phyloP scores from a whole-genome alignment of 192 early-diverging fungal species.

The Coemansia sp. region DNA sequence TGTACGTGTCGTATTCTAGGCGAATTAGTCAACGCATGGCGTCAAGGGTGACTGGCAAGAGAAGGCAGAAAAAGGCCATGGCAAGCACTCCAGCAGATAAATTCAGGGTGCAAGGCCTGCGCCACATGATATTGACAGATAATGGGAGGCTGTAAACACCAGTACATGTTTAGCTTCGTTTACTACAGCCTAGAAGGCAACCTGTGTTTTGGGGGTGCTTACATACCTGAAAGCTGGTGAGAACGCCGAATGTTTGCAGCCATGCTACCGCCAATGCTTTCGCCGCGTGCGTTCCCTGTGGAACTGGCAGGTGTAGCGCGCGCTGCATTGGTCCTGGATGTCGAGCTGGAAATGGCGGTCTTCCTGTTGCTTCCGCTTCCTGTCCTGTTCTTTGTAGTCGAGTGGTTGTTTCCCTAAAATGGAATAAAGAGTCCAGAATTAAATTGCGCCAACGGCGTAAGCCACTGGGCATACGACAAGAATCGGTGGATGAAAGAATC shows the following conservation, averaged over 20 bases:
- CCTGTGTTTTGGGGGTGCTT: not conserved
- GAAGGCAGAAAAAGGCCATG: not conserved
- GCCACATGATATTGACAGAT: slow-evolving; percentile 11
- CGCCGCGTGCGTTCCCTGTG: slow-evolving; percentile 19
- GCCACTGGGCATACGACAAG: slow-evolving; percentile 2
- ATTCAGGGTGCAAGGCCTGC: slow-evolving; percentile 5
- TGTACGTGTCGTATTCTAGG: not conserved
- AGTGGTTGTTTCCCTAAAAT: slow-evolving; percentile 45
- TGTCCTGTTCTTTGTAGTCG: slow-evolving; percentile 22
- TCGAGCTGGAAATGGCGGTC: slow-evolving; percentile 2
- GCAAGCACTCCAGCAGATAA: not conserved
- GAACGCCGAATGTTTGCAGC: slow-evolving; percentile 25
- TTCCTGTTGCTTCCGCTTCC: slow-evolving; percentile 19
- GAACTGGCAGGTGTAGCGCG: slow-evolving; percentile 13
- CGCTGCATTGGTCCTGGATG: slow-evolving; percentile 9
- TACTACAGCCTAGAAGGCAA: not conserved
- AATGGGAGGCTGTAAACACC: not conserved
- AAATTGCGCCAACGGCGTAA: not conserved
- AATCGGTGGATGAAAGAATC: not conserved
- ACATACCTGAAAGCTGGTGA: slow-evolving; percentile 27
- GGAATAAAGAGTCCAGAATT: not conserved
- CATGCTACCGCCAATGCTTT: slow-evolving; percentile 21
- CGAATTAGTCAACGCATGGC: slow-evolving; percentile 3
- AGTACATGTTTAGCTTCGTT: too few species aligned
- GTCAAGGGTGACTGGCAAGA: not conserved